Conservation (phyloP, 2,329 filamentous ascomycete species). For the Sordariomycetes sp. region DNA sequence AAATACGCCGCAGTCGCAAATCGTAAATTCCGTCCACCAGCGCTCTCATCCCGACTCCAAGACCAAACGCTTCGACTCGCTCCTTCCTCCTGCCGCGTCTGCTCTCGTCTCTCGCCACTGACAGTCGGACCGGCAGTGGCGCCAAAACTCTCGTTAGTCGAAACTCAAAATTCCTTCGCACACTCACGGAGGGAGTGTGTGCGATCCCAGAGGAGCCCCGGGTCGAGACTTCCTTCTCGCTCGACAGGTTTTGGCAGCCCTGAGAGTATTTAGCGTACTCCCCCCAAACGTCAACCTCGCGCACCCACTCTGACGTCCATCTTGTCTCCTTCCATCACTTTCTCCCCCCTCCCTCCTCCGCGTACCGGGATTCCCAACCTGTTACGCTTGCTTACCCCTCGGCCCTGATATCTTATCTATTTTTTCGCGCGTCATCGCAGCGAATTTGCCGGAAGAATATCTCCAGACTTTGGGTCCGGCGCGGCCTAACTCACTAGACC, state of each 20-base stretch:
- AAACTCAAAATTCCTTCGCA: constrained; percentile 1
- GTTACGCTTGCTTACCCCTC: not conserved
- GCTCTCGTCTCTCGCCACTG: constrained; percentile 1
- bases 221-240: not conserved
- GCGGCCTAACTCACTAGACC: not conserved
- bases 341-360: not conserved
- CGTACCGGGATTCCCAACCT: not conserved
- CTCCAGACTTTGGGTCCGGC: not conserved
- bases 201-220: not conserved
- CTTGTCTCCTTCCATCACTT: constrained; percentile 8
- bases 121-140: constrained; percentile 5
- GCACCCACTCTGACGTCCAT: not conserved
- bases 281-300: constrained; percentile 1
- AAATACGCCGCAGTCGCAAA: not conserved
- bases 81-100: not conserved
- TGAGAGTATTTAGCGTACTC: not conserved
- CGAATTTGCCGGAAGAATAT: not conserved
- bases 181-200: not conserved
- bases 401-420: not conserved
- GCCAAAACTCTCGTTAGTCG: constrained; percentile 1
- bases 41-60: not conserved
- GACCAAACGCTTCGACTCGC: not conserved
- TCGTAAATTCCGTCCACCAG: not conserved
- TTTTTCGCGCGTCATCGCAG: not conserved
- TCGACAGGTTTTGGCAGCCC: not conserved